Percentiles rank a stretch among this genome's conserved stretches.
Conservation (phyloP, 495 filamentous ascomycete genomes). For the Aspergillus ostianus region DNA sequence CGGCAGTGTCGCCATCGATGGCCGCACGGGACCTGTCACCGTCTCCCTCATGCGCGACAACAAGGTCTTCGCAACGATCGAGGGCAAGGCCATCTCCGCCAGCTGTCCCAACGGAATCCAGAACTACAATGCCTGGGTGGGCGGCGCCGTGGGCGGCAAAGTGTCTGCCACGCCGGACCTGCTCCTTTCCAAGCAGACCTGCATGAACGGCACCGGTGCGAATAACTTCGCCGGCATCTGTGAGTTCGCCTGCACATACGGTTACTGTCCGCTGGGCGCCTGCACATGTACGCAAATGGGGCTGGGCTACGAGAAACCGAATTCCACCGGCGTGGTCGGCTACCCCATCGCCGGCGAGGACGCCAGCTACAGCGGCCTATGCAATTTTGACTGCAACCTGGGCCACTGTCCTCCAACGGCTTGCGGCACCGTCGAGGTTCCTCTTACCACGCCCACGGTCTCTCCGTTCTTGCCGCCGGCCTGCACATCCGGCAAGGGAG, state of each 20-base stretch:
- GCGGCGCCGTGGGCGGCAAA: slow-evolving; percentile 3
- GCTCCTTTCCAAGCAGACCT: slow-evolving; percentile 44
- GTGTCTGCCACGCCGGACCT: slow-evolving; percentile 56
- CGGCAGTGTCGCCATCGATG: slow-evolving; percentile 44
- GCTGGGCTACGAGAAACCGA: slow-evolving; percentile 4
- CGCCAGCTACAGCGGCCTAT: slow-evolving; percentile 12
- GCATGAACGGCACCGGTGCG: slow-evolving; percentile 14
- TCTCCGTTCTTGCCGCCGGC: slow-evolving; percentile 11
- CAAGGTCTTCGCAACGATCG: slow-evolving; percentile 12
- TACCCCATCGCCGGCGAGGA: slow-evolving; percentile 13
- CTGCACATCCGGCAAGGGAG: slow-evolving; percentile 11
- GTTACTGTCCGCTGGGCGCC: slow-evolving; percentile 20
- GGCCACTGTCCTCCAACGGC: slow-evolving; percentile 6
- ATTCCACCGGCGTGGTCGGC: slow-evolving; percentile 8
- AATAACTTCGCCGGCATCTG: slow-evolving; percentile 15
- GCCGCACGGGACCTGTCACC: slow-evolving; percentile 46
- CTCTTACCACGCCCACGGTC: slow-evolving; percentile 11
- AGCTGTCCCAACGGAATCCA: slow-evolving; percentile 43
- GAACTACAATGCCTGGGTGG: slow-evolving; percentile 46
- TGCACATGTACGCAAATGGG: slow-evolving; percentile 18
- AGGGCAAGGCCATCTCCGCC: slow-evolving; percentile 46
- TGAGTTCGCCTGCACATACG: slow-evolving; percentile 14
- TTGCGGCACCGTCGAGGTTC: slow-evolving; percentile 11
- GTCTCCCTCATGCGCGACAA: slow-evolving; percentile 43
- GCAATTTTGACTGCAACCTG: slow-evolving; percentile 13